Base-by-base conservation (phyloP, 2,329 filamentous ascomycete genomes). In the Gaeumannomyces sp. region DNA sequence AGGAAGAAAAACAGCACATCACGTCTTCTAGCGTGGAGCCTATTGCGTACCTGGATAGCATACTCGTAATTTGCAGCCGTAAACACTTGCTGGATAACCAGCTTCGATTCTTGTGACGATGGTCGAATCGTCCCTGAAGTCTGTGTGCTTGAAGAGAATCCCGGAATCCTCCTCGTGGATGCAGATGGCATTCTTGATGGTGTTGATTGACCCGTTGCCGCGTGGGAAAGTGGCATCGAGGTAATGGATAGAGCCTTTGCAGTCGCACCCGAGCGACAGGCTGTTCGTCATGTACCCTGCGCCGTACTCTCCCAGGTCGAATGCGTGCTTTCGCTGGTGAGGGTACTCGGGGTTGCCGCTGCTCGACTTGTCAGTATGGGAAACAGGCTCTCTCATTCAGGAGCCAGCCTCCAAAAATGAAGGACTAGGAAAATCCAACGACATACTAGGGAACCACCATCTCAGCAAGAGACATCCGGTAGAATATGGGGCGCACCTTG, bases 41-140 rank as follows among this genome's bases (percentile, higher is more conserved):
- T 2, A 45, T 16, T 59, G 64, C 70, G 69, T 65, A 75, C 72
- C 69, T 81, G 81, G 33, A 83, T 76, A 2, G 80, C 81, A 77
- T 97, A 97, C 76, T 97, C 93, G 78, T 97, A 97, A 80, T 97
- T 97, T 31, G 93, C 93, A 0, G 93, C 93, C 0, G 93, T 97
- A 78, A 97, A 97, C 73, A 97, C 90, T 70, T 97, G 93, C 69
- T 92, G 93, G 69, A 97, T 83, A 73, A 97, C 84, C 65, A 97
- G 85, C 74, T 95, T 64, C 92, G 87, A 1, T 92, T 31, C 93
- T 88, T 0, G 93, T 97, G 5, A 96, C 91, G 13, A 95, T 92
- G 64, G 88, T 86, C 0, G 91, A 94, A 59, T 95, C 90, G 73
- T 97, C 93, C 53, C 93, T 86, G 84, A 97, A 97, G 77, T 97